Percentiles rank a stretch among this genome's conserved stretches.
These are phyloP conservation scores for Paecilomyces niveus DNA, from an alignment of 2,329 filamentous ascomycete species.

Conservation along the genomic window DNA sequence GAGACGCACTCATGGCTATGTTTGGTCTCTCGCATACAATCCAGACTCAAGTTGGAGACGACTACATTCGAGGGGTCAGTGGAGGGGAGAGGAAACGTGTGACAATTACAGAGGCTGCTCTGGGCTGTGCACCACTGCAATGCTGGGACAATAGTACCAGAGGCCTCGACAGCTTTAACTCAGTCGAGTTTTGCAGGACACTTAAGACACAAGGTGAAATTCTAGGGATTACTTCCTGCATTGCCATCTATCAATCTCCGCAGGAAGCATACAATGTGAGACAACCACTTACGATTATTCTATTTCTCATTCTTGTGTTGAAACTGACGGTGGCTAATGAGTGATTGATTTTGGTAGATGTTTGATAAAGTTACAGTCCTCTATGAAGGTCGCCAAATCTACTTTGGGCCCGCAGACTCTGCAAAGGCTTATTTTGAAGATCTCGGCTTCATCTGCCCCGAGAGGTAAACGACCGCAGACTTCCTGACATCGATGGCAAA, in stretches of 20 bases:
- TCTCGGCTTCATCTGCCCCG: constrained; percentile 63
- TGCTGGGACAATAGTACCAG: constrained; percentile 46
- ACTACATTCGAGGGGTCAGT: constrained; percentile 56
- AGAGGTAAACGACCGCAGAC: constrained; percentile 62
- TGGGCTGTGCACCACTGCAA: constrained; percentile 41
- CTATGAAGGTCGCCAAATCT: no score
- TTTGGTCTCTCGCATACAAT: constrained; percentile 45
- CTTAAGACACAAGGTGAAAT: constrained; percentile 45
- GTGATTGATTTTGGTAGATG: constrained; percentile 13
- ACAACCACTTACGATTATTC: no score
- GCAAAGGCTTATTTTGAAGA: constrained; percentile 62
- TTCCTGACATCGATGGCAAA: constrained; percentile 68
- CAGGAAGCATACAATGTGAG: constrained; percentile 39
- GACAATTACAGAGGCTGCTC: constrained; percentile 49
- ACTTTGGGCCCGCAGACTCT: constrained; percentile 30
- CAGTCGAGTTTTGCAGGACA: constrained; percentile 50
- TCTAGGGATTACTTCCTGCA: constrained; percentile 41
- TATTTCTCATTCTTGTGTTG: no score
- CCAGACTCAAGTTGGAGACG: constrained; percentile 43
- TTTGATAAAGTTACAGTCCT: constrained; percentile 65
- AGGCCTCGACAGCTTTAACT: constrained; percentile 49
- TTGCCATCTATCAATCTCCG: constrained; percentile 52
- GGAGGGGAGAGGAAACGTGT: constrained; percentile 58
- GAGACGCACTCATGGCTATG: constrained; percentile 40
- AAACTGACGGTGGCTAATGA: no score